These are phyloP conservation scores for Viola pubescens DNA, from an alignment of 441 rosid species.

Conservation along the genomic window DNA sequence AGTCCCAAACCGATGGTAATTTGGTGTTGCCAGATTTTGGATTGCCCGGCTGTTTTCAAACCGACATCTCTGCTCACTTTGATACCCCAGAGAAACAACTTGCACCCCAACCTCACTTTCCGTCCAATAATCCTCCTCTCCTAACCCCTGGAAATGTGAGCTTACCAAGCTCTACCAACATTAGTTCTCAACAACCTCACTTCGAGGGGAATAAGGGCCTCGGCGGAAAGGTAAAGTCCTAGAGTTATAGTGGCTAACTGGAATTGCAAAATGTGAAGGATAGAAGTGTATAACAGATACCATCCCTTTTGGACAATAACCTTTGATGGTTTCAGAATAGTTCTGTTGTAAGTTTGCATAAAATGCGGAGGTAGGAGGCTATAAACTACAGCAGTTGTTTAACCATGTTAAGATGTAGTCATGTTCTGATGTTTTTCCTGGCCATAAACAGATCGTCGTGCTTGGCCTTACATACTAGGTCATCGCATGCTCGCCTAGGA, in stretches of 20 bases:
- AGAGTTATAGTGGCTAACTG: background rate
- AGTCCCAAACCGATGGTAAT: slow-evolving; percentile 13
- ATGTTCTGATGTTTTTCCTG: too few relatives aligned
- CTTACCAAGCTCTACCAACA: slow-evolving; percentile 21
- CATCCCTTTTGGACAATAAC: too few relatives aligned
- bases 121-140: slow-evolving; percentile 13
- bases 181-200: slow-evolving; percentile 21
- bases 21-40: slow-evolving; percentile 23
- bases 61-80: slow-evolving; percentile 22
- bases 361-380: too few relatives aligned
- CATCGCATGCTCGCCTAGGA: too few relatives aligned
- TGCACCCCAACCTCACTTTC: slow-evolving; percentile 17
- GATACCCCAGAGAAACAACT: slow-evolving; percentile 22
- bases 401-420: too few relatives aligned
- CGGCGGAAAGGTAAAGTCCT: slow-evolving; percentile 20
- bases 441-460: too few relatives aligned
- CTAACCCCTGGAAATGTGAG: slow-evolving; percentile 16
- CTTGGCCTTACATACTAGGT: too few relatives aligned
- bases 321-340: too few relatives aligned
- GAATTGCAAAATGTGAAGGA: too few relatives aligned
- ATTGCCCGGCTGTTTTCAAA: slow-evolving; percentile 5
- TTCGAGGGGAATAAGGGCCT: slow-evolving; percentile 17
- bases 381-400: too few relatives aligned
- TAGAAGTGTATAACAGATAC: too few relatives aligned
- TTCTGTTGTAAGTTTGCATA: too few relatives aligned